phyloP scores from a whole-genome alignment of 192 early-diverging fungal species.

The Radiomyces spectabilis region DNA sequence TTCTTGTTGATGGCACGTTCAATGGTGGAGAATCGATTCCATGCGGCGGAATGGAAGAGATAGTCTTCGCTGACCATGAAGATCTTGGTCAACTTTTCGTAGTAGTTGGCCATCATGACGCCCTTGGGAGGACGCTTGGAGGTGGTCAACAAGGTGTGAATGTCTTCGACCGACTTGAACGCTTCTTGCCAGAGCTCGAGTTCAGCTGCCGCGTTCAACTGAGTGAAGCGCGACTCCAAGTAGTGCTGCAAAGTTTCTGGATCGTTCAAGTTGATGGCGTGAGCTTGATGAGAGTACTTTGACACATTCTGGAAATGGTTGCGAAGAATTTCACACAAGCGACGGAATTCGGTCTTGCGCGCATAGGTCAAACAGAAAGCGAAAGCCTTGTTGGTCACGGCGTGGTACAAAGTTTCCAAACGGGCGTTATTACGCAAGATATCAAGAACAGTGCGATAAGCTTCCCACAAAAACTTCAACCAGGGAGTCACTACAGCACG shows the following conservation, averaged over 20 bases:
- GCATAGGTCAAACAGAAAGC: constrained; percentile 91
- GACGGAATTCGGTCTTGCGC: constrained; percentile 98
- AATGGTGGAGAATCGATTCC: constrained; percentile 84
- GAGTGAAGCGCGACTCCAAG: constrained; percentile 92
- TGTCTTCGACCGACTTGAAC: constrained; percentile 96
- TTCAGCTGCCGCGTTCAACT: constrained; percentile 92
- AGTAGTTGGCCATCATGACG: constrained; percentile 96
- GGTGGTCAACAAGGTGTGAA: constrained; percentile 85
- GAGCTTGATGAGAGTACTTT: constrained; percentile 88
- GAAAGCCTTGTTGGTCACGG: constrained; percentile 86
- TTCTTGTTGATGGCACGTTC: constrained; percentile 72
- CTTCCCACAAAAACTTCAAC: constrained; percentile 99
- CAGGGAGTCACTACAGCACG: constrained; percentile 97
- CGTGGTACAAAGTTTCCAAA: constrained; percentile 92
- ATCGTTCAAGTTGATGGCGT: constrained; percentile 92
- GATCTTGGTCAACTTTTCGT: constrained; percentile 95
- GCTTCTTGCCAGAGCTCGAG: constrained; percentile 99
- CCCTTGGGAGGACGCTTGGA: constrained; percentile 91
- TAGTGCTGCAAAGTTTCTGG: constrained; percentile 95
- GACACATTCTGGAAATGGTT: constrained; percentile 86
- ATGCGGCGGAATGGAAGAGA: constrained; percentile 96
- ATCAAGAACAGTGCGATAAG: constrained; percentile 96
- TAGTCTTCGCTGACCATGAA: constrained; percentile 97
- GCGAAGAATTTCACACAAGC: constrained; percentile 95
- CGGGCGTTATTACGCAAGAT: constrained; percentile 94